Percentiles rank a stretch among this genome's conserved stretches.
Conservation (phyloP, 257 asterid species). For the Verbascum thapsus region DNA sequence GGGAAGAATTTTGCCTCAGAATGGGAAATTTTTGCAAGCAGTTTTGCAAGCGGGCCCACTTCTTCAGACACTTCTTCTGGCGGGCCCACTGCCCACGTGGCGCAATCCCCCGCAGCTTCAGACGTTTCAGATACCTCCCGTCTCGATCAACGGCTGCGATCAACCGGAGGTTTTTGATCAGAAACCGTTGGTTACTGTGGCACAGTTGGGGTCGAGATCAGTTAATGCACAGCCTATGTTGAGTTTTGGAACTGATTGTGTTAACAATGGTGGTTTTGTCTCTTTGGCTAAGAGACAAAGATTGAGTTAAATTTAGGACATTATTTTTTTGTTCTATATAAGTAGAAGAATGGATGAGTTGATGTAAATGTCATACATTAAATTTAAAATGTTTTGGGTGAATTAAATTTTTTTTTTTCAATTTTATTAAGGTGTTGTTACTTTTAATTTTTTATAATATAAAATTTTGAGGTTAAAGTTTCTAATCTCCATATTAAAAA, state of each 20-base stretch:
- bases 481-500: background rate
- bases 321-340: constrained; percentile 50
- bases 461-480: constrained; percentile 1
- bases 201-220: constrained; percentile 27
- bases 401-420: constrained; percentile 24
- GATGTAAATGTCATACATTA: constrained; percentile 46
- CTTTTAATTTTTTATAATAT: background rate
- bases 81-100: constrained; percentile 91
- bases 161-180: constrained; percentile 22
- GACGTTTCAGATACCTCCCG: constrained; percentile 55
- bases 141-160: constrained; percentile 42
- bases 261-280: constrained; percentile 31
- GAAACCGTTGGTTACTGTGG: constrained; percentile 33
- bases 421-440: constrained; percentile 21
- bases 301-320: constrained; percentile 30
- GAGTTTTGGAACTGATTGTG: constrained; percentile 34
- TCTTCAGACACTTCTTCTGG: constrained; percentile 63
- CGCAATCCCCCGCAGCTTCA: constrained; percentile 78
- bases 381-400: constrained; percentile 30
- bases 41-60: constrained; percentile 71
- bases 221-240: constrained; percentile 34
- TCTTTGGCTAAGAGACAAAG: constrained; percentile 56
- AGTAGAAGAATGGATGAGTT: constrained; percentile 26
- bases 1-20: constrained; percentile 56
- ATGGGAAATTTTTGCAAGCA: constrained; percentile 61